Conservation (phyloP, 805 yeast genomes). For the Wickerhamomyces chambardii region DNA sequence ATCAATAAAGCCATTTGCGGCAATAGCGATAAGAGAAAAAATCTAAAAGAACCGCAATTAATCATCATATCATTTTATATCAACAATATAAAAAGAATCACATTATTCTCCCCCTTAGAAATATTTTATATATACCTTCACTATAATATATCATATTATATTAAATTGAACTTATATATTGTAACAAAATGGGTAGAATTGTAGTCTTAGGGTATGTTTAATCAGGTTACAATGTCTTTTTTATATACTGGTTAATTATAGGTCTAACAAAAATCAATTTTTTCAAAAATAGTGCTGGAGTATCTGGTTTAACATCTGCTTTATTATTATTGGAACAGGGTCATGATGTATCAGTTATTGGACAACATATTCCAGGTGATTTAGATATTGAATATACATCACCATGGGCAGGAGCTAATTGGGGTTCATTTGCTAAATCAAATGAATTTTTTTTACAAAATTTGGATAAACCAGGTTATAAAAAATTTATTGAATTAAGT, state of each 20-base stretch:
- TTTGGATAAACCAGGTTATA: conserved; percentile 40
- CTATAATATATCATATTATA: too few species aligned
- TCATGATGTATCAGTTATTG: conserved; percentile 33
- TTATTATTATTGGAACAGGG: conserved; percentile 28
- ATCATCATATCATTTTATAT: too few species aligned
- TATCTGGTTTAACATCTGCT: conserved; percentile 48
- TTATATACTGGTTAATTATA: conserved; percentile 39
- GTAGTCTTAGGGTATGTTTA: neutral
- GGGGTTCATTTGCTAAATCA: conserved; percentile 48
- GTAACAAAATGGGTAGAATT: neutral
- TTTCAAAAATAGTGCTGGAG: conserved; percentile 38
- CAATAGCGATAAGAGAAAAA: too few species aligned
- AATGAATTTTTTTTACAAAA: conserved; percentile 28
- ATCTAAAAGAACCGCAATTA: too few species aligned
- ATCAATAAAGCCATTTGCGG: too few species aligned
- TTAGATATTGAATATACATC: conserved; percentile 44
- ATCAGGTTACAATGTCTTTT: conserved; percentile 47
- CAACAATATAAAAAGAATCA: too few species aligned
- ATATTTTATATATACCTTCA: too few species aligned
- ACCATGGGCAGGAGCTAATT: conserved; percentile 68
- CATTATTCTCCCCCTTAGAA: too few species aligned
- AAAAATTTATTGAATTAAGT: conserved; percentile 35
- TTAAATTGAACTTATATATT: too few species aligned
- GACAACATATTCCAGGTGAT: conserved; percentile 48
- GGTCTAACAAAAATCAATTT: too few species aligned